Evolutionary conservation across 2,329 filamentous ascomycete species (phyloP).

Genomic region (Aspergillus bombycis): DNA sequence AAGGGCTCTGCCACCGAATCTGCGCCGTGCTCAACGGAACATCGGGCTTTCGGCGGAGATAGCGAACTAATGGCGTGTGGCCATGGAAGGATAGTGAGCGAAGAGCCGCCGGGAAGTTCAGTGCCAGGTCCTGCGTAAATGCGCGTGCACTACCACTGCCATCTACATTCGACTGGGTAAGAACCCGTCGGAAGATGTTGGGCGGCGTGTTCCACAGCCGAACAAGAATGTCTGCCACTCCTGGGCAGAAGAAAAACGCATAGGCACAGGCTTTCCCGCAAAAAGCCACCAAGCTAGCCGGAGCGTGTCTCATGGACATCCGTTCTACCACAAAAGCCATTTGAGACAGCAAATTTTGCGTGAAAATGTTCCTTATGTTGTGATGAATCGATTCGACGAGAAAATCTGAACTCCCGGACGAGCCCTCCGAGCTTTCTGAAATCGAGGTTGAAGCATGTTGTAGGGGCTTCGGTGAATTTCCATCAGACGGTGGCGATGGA

Average conservation of each 20-base stretch:
- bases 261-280: conserved; percentile 90
- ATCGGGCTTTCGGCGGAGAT: conserved; percentile 67
- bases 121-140: conserved; percentile 65
- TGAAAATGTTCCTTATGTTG: conserved; percentile 85
- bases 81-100: conserved; percentile 65
- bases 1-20: conserved; percentile 83
- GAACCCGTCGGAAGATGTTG: conserved; percentile 70
- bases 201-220: conserved; percentile 76
- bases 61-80: conserved; percentile 61
- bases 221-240: conserved; percentile 79
- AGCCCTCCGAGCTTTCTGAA: conserved; percentile 60
- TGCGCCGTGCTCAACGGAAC: conserved; percentile 70
- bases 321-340: conserved; percentile 87
- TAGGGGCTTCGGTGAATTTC: conserved; percentile 32
- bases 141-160: conserved; percentile 53
- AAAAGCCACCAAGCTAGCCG: conserved; percentile 76
- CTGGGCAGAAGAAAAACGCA: conserved; percentile 89
- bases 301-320: conserved; percentile 76
- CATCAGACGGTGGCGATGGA: conserved; percentile 58
- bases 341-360: conserved; percentile 78
- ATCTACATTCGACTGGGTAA: conserved; percentile 69
- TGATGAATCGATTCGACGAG: conserved; percentile 78
- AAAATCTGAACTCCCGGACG: conserved; percentile 62
- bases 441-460: conserved; percentile 49
- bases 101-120: conserved; percentile 70